Evolutionary conservation across 2,329 filamentous ascomycete species (phyloP).

Genomic region (Colletotrichum siamense): DNA sequence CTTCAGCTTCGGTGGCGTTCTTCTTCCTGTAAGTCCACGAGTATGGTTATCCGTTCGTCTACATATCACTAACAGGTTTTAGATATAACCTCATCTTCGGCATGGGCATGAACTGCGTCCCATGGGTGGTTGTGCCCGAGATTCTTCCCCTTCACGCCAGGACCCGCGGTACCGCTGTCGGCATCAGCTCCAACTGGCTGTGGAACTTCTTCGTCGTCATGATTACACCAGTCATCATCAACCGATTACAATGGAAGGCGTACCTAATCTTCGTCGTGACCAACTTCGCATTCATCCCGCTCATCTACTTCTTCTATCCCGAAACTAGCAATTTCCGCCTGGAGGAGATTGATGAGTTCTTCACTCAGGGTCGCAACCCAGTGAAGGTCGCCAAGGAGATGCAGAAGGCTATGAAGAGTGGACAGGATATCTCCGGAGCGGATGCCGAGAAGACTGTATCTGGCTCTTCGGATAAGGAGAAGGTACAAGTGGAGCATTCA

Average conservation of each 20-base stretch:
- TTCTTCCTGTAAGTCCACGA: conserved; percentile 35
- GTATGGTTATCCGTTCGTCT: rapidly evolving
- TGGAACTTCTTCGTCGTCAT: conserved; percentile 48
- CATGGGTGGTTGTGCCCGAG: conserved; percentile 43
- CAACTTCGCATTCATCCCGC: conserved; percentile 48
- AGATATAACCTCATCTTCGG: conserved; percentile 34
- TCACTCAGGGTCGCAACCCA: conserved; percentile 29
- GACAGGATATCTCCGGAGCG: neutral
- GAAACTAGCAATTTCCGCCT: conserved; percentile 56
- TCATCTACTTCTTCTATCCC: conserved; percentile 53
- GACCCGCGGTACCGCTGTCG: conserved; percentile 36
- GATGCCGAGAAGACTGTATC: neutral
- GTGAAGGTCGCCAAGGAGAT: conserved; percentile 18
- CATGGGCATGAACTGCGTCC: conserved; percentile 34
- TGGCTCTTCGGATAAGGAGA: neutral
- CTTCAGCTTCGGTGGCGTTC: conserved; percentile 37
- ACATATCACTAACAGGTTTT: neutral
- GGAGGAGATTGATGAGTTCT: conserved; percentile 58
- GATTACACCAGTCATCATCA: conserved; percentile 56
- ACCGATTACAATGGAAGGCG: conserved; percentile 52
- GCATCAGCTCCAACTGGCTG: conserved; percentile 40
- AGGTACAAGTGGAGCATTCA: neutral
- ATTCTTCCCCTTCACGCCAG: conserved; percentile 37
- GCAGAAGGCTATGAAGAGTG: conserved; percentile 2
- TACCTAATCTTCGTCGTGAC: conserved; percentile 58